Base-by-base conservation (phyloP, 148 eudicot species). In the Silene conica region DNA sequence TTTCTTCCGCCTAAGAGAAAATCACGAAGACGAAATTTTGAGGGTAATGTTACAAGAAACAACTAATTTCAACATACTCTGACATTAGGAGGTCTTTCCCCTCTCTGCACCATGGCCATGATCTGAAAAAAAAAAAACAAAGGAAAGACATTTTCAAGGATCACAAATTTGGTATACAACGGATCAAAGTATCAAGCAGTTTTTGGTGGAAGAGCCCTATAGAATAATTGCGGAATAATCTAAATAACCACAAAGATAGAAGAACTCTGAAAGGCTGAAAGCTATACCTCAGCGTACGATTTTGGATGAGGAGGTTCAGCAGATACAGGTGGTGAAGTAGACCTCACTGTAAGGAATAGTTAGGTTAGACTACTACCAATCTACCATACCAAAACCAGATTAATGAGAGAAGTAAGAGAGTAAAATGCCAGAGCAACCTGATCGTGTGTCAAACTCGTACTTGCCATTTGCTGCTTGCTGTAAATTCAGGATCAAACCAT, bases 81-180 rank as follows among this genome's bases (percentile, higher is more conserved):
- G 73, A 95, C 80, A 77, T 92, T 88, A 52, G 97, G 83, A 65
- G 97, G 99, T 73, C 79, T 87, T 82, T 92, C 96, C 68, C 98
- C 98, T 89, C 94, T 85, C 82, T 86, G 92, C 74, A 92, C 82
- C 99, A 90, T 95, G 70, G 82, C 86, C 92, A 95, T 87, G 62
- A 95, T 95, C 97, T 92, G 89, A 72, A 83, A 70, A 60, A 80
- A 8, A 19, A 75, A 11, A 19, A 75, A 70, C 28, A 82, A 70
- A 60, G 78, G 10, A 19, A 75, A 14, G 15, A 75, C 9, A 46
- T 54, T 56, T 73, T 12, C 57, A 69, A 50, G 20, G 73, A 69
- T 68, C 56, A 74, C 76, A 61, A 71, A 38, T 5, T 63, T 52
- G 25, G 55, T 10, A 16, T 68, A 26, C 20, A 54, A 16, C 15